Conservation (phyloP, 2,329 filamentous ascomycete genomes). For the Microascus cirrosus region DNA sequence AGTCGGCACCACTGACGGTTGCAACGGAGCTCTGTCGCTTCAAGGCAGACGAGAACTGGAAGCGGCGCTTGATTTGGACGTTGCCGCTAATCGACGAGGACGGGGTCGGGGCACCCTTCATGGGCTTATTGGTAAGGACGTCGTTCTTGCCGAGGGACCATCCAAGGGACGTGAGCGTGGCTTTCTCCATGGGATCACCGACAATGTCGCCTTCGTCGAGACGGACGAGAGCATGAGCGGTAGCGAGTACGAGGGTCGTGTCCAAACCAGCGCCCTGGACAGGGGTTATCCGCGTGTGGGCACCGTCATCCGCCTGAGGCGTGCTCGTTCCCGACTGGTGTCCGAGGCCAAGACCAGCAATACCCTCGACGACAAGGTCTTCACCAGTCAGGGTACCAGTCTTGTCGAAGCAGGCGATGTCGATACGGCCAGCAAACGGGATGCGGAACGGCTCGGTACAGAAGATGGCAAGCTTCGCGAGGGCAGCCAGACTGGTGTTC, state of each 20-base stretch:
- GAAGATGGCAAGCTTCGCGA: constrained; percentile 94
- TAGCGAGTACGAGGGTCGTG: constrained; percentile 87
- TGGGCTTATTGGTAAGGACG: constrained; percentile 58
- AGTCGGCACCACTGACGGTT: constrained; percentile 62
- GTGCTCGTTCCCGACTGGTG: constrained; percentile 49
- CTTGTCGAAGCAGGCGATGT: constrained; percentile 97
- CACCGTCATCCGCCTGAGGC: constrained; percentile 62
- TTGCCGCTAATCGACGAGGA: constrained; percentile 48
- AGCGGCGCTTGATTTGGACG: constrained; percentile 90
- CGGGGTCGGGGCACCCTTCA: constrained; percentile 24
- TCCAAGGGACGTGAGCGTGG: constrained; percentile 76
- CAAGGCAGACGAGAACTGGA: constrained; percentile 94
- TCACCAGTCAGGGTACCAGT: constrained; percentile 95
- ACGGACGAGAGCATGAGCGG: constrained; percentile 89
- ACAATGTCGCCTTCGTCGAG: constrained; percentile 95
- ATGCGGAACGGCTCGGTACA: constrained; percentile 99
- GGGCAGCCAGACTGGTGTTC: constrained; percentile 88
- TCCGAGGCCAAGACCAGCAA: constrained; percentile 75
- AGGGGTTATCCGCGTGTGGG: constrained; percentile 66
- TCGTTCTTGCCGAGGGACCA: constrained; percentile 92
- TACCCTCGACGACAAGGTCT: constrained; percentile 91
- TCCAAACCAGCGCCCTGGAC: constrained; percentile 63
- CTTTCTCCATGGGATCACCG: constrained; percentile 98
- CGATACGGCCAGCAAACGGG: constrained; percentile 87
- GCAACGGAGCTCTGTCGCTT: constrained; percentile 95